Percentiles rank a stretch among this genome's conserved stretches.
These are phyloP conservation scores for Vigna nakashimae DNA, from an alignment of 306 rosid species.

Conservation along the genomic window DNA sequence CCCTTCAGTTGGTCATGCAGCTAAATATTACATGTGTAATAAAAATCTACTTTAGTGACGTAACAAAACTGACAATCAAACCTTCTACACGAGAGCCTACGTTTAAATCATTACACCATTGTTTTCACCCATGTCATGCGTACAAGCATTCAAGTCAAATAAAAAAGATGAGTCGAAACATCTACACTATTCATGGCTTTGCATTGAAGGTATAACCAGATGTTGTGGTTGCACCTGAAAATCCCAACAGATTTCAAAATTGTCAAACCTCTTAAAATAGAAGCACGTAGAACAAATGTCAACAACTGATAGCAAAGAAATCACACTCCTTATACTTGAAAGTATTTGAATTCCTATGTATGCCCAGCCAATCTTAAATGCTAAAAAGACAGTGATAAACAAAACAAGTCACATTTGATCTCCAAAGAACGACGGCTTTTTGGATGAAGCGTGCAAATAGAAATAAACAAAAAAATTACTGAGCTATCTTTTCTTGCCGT, in stretches of 20 bases:
- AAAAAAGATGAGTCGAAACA: conserved; percentile 14
- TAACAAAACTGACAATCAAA: conserved; percentile 40
- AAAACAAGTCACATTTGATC: conserved; percentile 17
- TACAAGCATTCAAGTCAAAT: conserved; percentile 35
- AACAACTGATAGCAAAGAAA: conserved; percentile 26
- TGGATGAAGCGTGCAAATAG: neutral
- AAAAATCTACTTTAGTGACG: conserved; percentile 30
- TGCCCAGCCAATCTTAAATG: neutral
- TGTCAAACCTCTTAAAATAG: neutral
- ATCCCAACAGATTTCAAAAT: conserved; percentile 28
- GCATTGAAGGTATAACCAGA: conserved; percentile 48
- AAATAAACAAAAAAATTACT: neutral
- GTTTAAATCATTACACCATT: conserved; percentile 11
- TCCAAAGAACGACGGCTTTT: conserved; percentile 1
- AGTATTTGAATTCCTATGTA: conserved; percentile 23
- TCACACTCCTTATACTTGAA: conserved; percentile 23
- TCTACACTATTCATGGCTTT: conserved; percentile 44
- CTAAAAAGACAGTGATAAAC: neutral
- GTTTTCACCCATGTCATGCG: conserved; percentile 30
- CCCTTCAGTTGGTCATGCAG: conserved; percentile 16
- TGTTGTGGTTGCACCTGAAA: conserved; percentile 51
- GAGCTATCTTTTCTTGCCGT: neutral
- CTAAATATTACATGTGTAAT: neutral
- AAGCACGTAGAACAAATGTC: conserved; percentile 14
- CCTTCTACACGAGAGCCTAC: conserved; percentile 31